Evolutionary conservation across 306 rosid species (phyloP).

Genomic region (Heteromeles arbutifolia): DNA sequence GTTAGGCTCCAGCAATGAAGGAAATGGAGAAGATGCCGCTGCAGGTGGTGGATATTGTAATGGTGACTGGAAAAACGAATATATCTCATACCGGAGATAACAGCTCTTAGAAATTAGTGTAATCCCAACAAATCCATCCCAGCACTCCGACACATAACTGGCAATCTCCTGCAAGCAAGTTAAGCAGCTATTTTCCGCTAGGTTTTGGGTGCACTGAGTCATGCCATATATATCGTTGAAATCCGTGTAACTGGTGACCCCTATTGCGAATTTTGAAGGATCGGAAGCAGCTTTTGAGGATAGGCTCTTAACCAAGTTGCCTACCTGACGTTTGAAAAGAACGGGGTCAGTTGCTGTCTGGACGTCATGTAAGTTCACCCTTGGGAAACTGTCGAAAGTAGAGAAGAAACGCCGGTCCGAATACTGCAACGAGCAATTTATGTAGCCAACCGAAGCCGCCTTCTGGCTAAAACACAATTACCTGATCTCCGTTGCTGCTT

Average conservation of each 20-base stretch:
- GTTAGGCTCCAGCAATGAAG: background rate
- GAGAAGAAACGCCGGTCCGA: slow-evolving; percentile 15
- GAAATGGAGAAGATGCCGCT: background rate
- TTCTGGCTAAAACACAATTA: slow-evolving; percentile 16
- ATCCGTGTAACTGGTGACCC: background rate
- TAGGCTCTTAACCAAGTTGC: slow-evolving; percentile 7
- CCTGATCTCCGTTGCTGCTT: slow-evolving; percentile 13
- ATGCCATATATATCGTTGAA: slow-evolving; percentile 2
- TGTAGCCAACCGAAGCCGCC: slow-evolving; percentile 16
- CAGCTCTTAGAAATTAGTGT: slow-evolving; percentile 13
- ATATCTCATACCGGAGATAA: slow-evolving; percentile 18
- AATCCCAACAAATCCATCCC: slow-evolving; percentile 6
- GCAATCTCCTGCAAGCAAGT: slow-evolving; percentile 19
- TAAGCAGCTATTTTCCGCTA: slow-evolving; percentile 12
- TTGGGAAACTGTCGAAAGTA: background rate
- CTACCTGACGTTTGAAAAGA: background rate
- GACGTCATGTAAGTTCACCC: rapidly evolving
- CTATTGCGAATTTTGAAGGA: slow-evolving; percentile 12
- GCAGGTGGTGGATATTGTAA: background rate
- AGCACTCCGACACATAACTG: background rate
- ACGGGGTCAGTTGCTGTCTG: slow-evolving; percentile 11
- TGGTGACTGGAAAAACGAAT: slow-evolving; percentile 2
- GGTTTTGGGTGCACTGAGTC: slow-evolving; percentile 22
- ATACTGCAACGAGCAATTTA: slow-evolving; percentile 13
- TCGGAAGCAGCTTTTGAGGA: slow-evolving; percentile 14